phyloP scores from a whole-genome alignment of 495 filamentous ascomycete species.

The Hypoxylon lenormandii region DNA sequence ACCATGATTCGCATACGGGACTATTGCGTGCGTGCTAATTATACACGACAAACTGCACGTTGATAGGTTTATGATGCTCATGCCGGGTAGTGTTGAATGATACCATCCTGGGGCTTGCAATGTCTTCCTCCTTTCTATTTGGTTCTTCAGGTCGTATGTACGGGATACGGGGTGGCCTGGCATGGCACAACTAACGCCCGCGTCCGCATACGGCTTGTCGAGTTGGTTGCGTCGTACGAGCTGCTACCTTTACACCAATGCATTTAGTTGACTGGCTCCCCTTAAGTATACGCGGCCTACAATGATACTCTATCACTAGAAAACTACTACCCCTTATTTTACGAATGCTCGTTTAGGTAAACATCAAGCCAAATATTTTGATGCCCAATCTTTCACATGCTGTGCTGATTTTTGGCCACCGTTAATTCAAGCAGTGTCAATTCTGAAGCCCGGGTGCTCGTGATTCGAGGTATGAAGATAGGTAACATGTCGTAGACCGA shows the following conservation, averaged over 20 bases:
- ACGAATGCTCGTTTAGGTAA: not conserved
- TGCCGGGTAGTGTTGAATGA: conserved; percentile 29
- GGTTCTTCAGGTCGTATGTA: conserved; percentile 3
- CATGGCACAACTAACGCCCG: conserved; percentile 8
- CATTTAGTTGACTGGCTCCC: conserved; percentile 5
- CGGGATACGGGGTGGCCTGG: not conserved
- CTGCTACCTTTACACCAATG: not conserved
- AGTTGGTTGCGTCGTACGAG: conserved; percentile 4
- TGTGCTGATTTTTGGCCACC: no score
- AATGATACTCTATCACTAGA: conserved; percentile 17
- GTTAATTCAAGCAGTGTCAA: no score
- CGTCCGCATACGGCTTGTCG: conserved; percentile 1
- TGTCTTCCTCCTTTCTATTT: conserved; percentile 13
- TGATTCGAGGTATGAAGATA: no score
- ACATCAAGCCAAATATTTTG: not conserved
- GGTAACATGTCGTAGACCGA: no score
- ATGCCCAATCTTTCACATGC: conserved; percentile 17
- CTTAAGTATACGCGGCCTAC: not conserved
- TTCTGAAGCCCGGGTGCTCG: no score
- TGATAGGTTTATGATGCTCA: conserved; percentile 31
- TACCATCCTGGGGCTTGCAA: conserved; percentile 24
- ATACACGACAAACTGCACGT: conserved; percentile 8
- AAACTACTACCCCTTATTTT: not conserved
- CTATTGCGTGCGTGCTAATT: conserved; percentile 1
- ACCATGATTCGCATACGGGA: conserved; percentile 6